Evolutionary conservation across 129 eudicot species (phyloP), one percentile per base, ranked within the genome.

Genomic region (Glebionis coronaria): DNA sequence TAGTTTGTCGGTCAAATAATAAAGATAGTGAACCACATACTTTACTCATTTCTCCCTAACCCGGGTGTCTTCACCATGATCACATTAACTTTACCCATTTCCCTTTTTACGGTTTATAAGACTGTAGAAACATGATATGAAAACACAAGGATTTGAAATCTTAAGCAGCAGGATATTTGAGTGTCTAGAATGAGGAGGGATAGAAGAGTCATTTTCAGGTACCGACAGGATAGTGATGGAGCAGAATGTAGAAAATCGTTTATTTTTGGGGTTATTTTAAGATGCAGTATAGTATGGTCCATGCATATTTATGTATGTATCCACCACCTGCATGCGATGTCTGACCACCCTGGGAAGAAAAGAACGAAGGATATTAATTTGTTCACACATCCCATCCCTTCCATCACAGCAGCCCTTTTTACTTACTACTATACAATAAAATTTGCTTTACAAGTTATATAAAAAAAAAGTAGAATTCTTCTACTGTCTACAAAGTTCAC

Each of bases 221-320:
- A 54, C 72, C 82, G 84, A 86, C 92, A 83, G 18, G 73, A 78
- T 13, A 86, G 82, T 67, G 86, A 79, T 76, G 81, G 79, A 56
- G 70, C 73, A 70, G 87, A 79, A 83, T 80, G 75, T 69, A 75
- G 66, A 80, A 78, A 82, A 80, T 83, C 65, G 83, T 70, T 54
- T 21, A 58, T 19, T 77, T 76, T n/a, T 69, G 45, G 63, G 53
- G 65, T 46, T 61, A 54, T 71, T 74, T 67, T 28, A 68, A 51
- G 65, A 27, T 72, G 58, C 76, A 73, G 51, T 12, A 45, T 5
- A 25, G 72, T 42, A 73, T 77, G 70, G 80, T 73, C 86, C 77
- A 60, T 21, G 58, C 14, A 3, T 62, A 56, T 71, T 63, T 63
- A 64, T 75, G 45, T 51, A 57, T 71, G 61, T 65, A 71, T 11